Percentiles rank a stretch among this genome's conserved stretches.
phyloP scores from a whole-genome alignment of 2,329 filamentous ascomycete species.

The Aspergillus ochraceoroseus region DNA sequence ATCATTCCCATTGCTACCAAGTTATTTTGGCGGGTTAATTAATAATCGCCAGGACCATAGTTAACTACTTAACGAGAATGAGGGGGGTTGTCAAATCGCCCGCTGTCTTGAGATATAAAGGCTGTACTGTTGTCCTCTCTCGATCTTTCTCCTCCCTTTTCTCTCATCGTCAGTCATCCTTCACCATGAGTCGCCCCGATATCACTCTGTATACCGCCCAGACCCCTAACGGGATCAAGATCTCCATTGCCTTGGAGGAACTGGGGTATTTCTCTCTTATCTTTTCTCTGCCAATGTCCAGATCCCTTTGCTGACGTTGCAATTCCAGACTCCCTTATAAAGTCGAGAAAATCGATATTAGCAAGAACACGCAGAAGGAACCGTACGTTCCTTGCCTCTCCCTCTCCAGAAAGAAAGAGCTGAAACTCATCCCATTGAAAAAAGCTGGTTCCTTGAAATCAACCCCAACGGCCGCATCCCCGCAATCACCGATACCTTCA shows the following conservation, averaged over 20 bases:
- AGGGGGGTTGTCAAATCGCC: conserved; percentile 7
- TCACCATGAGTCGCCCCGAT: conserved; percentile 46
- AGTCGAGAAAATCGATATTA: conserved; percentile 65
- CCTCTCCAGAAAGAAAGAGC: neutral
- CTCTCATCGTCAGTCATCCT: no score
- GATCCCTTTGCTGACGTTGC: conserved; percentile 17
- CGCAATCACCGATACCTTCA: conserved; percentile 73
- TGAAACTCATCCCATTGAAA: neutral
- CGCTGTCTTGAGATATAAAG: conserved; percentile 7
- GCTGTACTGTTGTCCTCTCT: conserved; percentile 2
- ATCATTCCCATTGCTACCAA: no score
- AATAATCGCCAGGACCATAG: conserved; percentile 8
- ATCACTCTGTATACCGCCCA: conserved; percentile 77
- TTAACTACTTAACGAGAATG: conserved; percentile 5
- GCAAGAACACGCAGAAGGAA: conserved; percentile 74
- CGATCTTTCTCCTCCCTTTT: neutral
- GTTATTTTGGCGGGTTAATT: no score
- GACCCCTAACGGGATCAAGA: conserved; percentile 88
- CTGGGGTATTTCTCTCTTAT: conserved; percentile 50
- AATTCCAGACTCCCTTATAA: conserved; percentile 64
- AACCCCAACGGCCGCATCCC: conserved; percentile 93
- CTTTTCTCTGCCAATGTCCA: neutral
- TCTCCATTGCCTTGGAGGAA: conserved; percentile 81
- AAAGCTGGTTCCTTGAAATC: conserved; percentile 76
- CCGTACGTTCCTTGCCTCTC: conserved; percentile 32